These are phyloP conservation scores for Trichoderma sp. DNA, from an alignment of 2,329 filamentous ascomycete genomes.

Conservation along the genomic window DNA sequence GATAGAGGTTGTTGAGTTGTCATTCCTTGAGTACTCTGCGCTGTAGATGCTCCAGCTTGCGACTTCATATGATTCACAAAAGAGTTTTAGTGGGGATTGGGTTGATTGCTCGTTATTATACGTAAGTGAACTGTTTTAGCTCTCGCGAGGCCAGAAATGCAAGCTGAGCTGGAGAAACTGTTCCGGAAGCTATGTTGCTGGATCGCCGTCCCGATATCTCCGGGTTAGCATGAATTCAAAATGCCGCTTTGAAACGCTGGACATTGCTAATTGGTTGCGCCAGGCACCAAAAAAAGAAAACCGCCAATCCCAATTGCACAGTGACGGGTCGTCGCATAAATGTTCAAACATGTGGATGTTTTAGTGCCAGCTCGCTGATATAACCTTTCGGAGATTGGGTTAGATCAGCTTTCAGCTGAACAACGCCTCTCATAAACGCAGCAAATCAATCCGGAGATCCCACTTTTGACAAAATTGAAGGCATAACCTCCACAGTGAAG, in stretches of 20 bases:
- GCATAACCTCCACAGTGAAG: too few species aligned
- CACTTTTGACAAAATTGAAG: too few species aligned
- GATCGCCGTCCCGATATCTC: not conserved
- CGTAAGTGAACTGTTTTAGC: not conserved
- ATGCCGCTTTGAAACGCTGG: not conserved
- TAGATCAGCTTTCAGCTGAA: not conserved
- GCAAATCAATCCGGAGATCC: too few species aligned
- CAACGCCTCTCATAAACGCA: too few species aligned
- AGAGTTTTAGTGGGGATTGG: not conserved
- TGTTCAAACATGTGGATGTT: too few species aligned
- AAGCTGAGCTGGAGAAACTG: not conserved
- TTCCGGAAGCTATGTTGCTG: not conserved
- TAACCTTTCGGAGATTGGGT: not conserved
- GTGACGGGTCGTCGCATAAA: too few species aligned
- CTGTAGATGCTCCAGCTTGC: not conserved
- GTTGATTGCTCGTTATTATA: not conserved
- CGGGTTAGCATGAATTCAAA: not conserved
- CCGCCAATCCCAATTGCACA: too few species aligned
- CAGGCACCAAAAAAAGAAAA: not conserved
- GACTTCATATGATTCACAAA: not conserved
- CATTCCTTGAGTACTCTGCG: not conserved
- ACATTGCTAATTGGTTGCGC: not conserved
- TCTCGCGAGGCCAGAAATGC: not conserved
- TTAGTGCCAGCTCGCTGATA: too few species aligned
- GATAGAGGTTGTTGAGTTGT: not conserved